Conservation (phyloP, 306 rosid genomes). For the Malus sylvestris region DNA sequence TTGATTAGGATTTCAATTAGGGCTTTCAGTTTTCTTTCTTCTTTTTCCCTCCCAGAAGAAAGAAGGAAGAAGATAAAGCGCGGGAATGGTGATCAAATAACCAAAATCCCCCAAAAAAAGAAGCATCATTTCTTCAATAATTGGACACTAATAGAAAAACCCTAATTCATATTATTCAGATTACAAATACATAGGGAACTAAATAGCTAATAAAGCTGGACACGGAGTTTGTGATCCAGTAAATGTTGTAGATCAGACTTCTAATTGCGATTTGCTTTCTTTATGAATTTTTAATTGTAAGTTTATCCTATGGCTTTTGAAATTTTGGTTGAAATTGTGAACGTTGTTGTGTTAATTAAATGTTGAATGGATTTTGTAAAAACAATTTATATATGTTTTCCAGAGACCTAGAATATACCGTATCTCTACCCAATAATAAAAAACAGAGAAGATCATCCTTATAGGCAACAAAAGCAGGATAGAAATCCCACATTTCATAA, state of each 20-base stretch:
- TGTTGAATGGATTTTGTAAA: neutral
- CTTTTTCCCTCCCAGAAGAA: too few relatives aligned
- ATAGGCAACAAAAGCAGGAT: too few relatives aligned
- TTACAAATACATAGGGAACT: neutral
- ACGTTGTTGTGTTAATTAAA: neutral
- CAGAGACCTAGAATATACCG: neutral
- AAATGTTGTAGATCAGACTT: conserved; percentile 31
- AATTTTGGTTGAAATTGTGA: neutral
- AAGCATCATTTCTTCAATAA: neutral
- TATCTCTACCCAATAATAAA: too few relatives aligned
- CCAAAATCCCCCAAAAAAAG: too few relatives aligned
- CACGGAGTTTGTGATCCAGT: conserved; percentile 87
- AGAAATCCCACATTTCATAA: neutral
- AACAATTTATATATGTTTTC: neutral
- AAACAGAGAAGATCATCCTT: too few relatives aligned
- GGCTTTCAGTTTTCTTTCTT: too few relatives aligned
- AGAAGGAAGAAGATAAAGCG: too few relatives aligned
- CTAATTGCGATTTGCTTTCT: neutral
- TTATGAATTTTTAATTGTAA: neutral
- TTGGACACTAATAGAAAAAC: neutral
- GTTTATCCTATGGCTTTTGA: neutral
- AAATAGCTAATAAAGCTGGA: neutral
- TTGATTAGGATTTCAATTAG: too few relatives aligned
- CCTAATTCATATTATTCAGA: neutral
- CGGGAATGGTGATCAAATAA: too few relatives aligned